These are phyloP conservation scores for Setomelanomma holmii DNA, from an alignment of 2,329 filamentous ascomycete species.

Conservation along the genomic window DNA sequence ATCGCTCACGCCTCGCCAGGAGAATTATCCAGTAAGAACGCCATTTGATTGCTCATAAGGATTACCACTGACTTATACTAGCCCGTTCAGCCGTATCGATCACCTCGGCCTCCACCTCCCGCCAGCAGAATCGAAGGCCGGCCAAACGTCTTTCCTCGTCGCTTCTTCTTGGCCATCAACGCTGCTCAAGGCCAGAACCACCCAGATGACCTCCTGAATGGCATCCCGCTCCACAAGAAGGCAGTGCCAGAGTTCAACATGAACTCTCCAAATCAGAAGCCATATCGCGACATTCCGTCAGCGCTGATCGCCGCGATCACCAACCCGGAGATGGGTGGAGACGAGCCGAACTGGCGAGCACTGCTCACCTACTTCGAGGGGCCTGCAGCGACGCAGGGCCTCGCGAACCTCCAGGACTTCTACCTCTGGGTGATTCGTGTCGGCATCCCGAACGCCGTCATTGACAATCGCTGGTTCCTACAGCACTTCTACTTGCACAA, in stretches of 20 bases:
- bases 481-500: not conserved
- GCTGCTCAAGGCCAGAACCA: no score
- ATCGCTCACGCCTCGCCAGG: no score
- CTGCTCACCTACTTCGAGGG: not conserved
- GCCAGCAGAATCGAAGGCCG: not conserved
- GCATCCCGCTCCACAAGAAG: not conserved
- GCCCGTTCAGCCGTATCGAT: no score
- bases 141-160: not conserved
- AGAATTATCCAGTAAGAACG: no score
- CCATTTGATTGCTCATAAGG: no score
- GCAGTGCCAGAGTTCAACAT: not conserved
- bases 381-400: not conserved
- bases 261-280: not conserved
- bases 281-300: not conserved
- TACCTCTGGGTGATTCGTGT: slow-evolving; percentile 1
- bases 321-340: not conserved
- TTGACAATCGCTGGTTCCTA: not conserved
- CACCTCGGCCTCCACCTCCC: not conserved
- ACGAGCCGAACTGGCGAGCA: not conserved
- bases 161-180: not conserved
- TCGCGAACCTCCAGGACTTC: not conserved
- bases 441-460: not conserved
- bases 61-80: no score
- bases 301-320: not conserved
- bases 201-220: not conserved